Base-by-base conservation (phyloP, 148 eudicot genomes). In the Arbutus unedo region DNA sequence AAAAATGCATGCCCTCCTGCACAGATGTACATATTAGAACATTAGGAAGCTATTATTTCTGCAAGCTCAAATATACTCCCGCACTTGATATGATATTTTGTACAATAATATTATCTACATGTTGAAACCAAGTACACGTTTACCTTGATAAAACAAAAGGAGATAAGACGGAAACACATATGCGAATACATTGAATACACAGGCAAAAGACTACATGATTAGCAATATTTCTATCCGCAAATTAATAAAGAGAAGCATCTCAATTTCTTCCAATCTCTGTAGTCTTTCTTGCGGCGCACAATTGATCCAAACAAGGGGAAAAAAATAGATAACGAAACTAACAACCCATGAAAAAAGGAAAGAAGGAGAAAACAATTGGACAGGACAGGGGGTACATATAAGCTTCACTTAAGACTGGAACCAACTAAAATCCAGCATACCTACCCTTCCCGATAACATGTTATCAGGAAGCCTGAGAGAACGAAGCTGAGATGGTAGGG, bases 401-500 rank as follows among this genome's bases (percentile, higher is more conserved):
- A n/a, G 23, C 43, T 23, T 47, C 45, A 1, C 49, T 8, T 38
- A 11, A 73, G 76, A 38, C 16, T 51, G 75, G 56, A 9, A 9
- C 10, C 56, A 53, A 53, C 10, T 19, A 15, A 64, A 15, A 43
- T 43, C 6, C 45, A 38, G 82, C 8, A 72, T 78, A 64, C 87
- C 49, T 88, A 92, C 95, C 88, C 85, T 86, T 56, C 81, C 87
- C 23, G 89, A 51, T 82, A 84, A 54, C 41, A 78, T n/a, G 68
- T 75, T 84, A 85, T 93, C 94, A 56, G 94, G 93, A 81, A 93
- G 94, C 82, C 87, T 88, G 64, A 90, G 53, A 48, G 90, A 84
- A 76, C 85, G 89, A 64, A 86, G 87, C 62, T 93, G 89, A 81
- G 90, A 86, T 51, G 87, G 87, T 47, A 88, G 90, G 18, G 43